Conservation (phyloP, 75 land plant genomes). For the Pinus taeda region DNA sequence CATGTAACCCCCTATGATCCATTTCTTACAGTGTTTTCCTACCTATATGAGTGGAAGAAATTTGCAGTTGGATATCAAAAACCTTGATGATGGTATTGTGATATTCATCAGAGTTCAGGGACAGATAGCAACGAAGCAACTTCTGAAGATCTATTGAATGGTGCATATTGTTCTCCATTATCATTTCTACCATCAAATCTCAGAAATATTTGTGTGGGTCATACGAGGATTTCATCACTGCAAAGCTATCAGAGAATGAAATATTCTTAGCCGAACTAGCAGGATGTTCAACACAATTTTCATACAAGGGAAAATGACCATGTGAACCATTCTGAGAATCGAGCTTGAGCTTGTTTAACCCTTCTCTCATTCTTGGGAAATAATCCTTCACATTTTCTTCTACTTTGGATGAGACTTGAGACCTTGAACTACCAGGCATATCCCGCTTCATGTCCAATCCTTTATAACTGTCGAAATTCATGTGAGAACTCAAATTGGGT, state of each 20-base stretch:
- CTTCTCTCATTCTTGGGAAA: not conserved
- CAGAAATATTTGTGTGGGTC: slow-evolving; percentile 36
- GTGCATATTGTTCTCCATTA: slow-evolving; percentile 52
- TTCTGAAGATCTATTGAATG: slow-evolving; percentile 53
- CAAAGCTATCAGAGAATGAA: too few species aligned
- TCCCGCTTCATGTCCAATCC: too few species aligned
- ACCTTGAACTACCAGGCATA: not conserved
- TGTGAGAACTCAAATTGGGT: too few species aligned
- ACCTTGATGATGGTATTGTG: slow-evolving; percentile 67
- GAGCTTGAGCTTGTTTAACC: not conserved
- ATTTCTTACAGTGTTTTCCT: too few species aligned
- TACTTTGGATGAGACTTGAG: not conserved
- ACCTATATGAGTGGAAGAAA: too few species aligned
- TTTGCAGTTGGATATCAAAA: slow-evolving; percentile 18
- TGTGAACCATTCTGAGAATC: not conserved
- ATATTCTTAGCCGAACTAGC: not conserved
- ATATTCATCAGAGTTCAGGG: slow-evolving; percentile 68
- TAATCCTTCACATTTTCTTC: not conserved
- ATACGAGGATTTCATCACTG: too few species aligned
- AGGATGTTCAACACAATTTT: not conserved
- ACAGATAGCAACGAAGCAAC: slow-evolving; percentile 71
- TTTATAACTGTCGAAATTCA: too few species aligned
- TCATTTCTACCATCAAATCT: slow-evolving; percentile 89
- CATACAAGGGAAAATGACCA: not conserved
- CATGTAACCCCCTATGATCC: too few species aligned